Conservation (phyloP, 257 asterid species). For the Nemophila menziesii region DNA sequence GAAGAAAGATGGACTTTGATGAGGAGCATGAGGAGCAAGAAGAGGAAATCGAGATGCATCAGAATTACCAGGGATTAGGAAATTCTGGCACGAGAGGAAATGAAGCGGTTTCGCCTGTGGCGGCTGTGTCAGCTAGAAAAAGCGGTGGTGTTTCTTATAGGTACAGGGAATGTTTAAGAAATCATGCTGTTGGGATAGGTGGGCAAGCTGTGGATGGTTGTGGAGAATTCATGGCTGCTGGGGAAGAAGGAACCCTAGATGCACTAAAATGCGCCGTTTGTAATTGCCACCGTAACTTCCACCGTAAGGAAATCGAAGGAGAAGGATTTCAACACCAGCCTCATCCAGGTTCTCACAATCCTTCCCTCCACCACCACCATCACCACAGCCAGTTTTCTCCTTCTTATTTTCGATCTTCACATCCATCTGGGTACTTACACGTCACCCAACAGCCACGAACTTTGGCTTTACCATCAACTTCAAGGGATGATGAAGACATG, state of each 20-base stretch:
- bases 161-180: constrained; percentile 58
- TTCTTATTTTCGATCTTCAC: constrained; percentile 14
- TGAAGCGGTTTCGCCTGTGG: constrained; percentile 8
- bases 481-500: constrained; percentile 30
- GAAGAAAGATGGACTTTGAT: constrained; percentile 25
- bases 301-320: constrained; percentile 41
- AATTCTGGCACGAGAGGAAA: constrained; percentile 6
- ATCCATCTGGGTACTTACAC: constrained; percentile 28
- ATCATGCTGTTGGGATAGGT: constrained; percentile 71
- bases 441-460: constrained; percentile 18
- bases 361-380: constrained; percentile 7
- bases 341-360: constrained; percentile 12
- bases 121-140: constrained; percentile 5
- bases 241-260: constrained; percentile 55
- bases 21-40: constrained; percentile 29
- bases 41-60: constrained; percentile 15
- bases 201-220: constrained; percentile 73
- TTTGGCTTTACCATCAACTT: constrained; percentile 22
- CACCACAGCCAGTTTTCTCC: constrained; percentile 19
- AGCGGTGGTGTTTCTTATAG: constrained; percentile 10
- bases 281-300: constrained; percentile 77
- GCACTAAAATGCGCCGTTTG: constrained; percentile 70
- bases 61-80: constrained; percentile 8
- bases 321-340: constrained; percentile 15
- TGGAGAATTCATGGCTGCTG: constrained; percentile 67